Evolutionary conservation across 2,329 filamentous ascomycete genomes (phyloP), one percentile per base, ranked within the genome.

Genomic region (Sarocladium oryzae): DNA sequence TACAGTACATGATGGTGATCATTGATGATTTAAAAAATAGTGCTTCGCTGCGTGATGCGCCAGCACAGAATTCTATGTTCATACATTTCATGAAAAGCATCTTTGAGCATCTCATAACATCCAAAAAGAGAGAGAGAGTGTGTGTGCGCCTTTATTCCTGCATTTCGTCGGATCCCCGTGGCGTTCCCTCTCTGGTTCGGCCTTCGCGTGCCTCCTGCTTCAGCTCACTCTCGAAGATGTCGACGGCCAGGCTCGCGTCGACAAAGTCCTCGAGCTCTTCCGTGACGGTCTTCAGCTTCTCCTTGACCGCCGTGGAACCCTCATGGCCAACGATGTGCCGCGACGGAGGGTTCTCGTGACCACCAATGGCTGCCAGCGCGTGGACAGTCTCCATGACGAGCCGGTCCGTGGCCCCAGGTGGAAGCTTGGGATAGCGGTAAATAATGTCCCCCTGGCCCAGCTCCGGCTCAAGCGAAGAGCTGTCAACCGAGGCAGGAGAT

Each of bases 191-290:
- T 37, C 46, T n/a, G 4, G 46, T 49, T 26, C 46, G 30, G 3
- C 46, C 46, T 20, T 36, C 69, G 48, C 72, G 71, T 2, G 74
- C 77, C 61, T 81, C 77, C 2, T 67, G 68, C 54, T 74, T 75
- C 32, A 80, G 63, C 61, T 79, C 76, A 58, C 71, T 78, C 37
- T 81, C 77, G 54, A 79, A 80, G 24, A 89, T 87, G 65, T 96
- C 91, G 15, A 93, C 90, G 0, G 88, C 85, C 57, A 86, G 77
- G 61, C 90, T 96, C 23, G 90, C 86, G 60, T 95, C 89, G 24
- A 96, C 86, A 67, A 97, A 97, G 58, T 97, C 93, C 66, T 97
- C 93, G 52, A 97, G 72, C 71, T 97, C 93, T 66, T 97, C 91
- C 56, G 89, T 95, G 2, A 96, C 89, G 2, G 90, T 96, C 72